Percentiles rank a stretch among this genome's conserved stretches.
These are phyloP conservation scores for Begonia peltatifolia DNA, from an alignment of 306 rosid species.

Conservation along the genomic window DNA sequence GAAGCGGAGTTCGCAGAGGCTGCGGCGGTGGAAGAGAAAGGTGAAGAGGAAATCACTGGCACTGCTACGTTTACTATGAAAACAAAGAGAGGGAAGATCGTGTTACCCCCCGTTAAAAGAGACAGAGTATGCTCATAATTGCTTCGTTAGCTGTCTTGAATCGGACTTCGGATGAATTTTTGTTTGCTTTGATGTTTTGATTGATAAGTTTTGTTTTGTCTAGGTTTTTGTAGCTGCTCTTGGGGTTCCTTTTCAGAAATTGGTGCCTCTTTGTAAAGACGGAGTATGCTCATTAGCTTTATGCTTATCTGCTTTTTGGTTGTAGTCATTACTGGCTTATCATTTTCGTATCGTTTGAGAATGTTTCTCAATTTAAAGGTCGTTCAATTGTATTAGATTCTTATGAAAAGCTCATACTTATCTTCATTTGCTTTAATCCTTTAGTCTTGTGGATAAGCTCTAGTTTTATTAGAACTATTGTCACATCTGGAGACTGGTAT, in stretches of 20 bases:
- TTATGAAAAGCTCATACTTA: too few relatives aligned
- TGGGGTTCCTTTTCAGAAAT: too few relatives aligned
- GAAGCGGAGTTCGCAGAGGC: slow-evolving; percentile 30
- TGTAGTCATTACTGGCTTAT: too few relatives aligned
- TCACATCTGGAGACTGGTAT: too few relatives aligned
- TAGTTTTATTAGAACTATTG: too few relatives aligned
- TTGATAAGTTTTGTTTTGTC: not conserved
- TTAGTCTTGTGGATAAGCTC: not conserved
- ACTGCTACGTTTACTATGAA: slow-evolving; percentile 18
- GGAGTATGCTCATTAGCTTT: too few relatives aligned
- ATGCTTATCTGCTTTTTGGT: too few relatives aligned
- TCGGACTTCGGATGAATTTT: slow-evolving; percentile 7
- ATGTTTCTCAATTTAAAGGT: too few relatives aligned
- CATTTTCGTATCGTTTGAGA: too few relatives aligned
- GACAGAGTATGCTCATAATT: slow-evolving; percentile 46
- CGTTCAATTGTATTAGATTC: too few relatives aligned
- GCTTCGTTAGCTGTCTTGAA: not conserved
- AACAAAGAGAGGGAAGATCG: slow-evolving; percentile 85
- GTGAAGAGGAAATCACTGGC: slow-evolving; percentile 12
- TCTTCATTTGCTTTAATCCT: not conserved
- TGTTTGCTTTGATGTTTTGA: not conserved
- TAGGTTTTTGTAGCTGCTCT: too few relatives aligned
- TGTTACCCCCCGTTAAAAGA: slow-evolving; percentile 72
- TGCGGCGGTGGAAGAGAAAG: slow-evolving; percentile 26
- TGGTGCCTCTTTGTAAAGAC: too few relatives aligned